These are phyloP conservation scores for Cochlearia excelsa DNA, from an alignment of 345 rosid species.

Conservation along the genomic window DNA sequence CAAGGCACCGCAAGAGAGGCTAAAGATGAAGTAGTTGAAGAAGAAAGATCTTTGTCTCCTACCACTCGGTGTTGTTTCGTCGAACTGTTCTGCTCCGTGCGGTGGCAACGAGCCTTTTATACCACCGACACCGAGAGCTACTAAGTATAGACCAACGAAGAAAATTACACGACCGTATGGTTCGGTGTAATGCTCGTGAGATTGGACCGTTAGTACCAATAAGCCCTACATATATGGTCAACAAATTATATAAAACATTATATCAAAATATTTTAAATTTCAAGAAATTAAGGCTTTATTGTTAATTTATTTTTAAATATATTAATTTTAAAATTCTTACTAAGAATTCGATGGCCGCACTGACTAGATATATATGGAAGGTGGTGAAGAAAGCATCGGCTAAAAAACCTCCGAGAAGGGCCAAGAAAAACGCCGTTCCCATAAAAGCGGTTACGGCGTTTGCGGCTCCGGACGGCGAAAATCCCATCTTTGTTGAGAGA, in stretches of 20 bases:
- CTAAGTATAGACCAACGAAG: conserved; percentile 72
- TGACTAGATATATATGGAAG: conserved; percentile 57
- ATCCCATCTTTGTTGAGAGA: conserved; percentile 65
- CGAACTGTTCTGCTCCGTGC: conserved; percentile 96
- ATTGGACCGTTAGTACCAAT: conserved; percentile 50
- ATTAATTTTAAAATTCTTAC: conserved; percentile 35
- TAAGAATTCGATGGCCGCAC: conserved; percentile 68
- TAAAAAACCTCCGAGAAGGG: conserved; percentile 82
- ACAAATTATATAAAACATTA: neutral
- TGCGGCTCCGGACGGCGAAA: conserved; percentile 78
- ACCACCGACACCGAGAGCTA: conserved; percentile 90
- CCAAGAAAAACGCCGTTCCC: conserved; percentile 88
- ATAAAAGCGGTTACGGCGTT: conserved; percentile 80
- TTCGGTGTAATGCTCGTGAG: conserved; percentile 48
- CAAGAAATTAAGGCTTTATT: neutral
- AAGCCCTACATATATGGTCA: conserved; percentile 28
- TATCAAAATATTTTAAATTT: neutral
- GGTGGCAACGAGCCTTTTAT: conserved; percentile 89
- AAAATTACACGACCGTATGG: conserved; percentile 52
- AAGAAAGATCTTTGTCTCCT: conserved; percentile 79
- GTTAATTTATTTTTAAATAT: neutral
- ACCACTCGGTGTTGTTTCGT: conserved; percentile 61
- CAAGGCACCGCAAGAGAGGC: conserved; percentile 80
- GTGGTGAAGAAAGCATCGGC: conserved; percentile 76
- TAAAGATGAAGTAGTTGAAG: conserved; percentile 82